Percentiles rank a stretch among this genome's conserved stretches.
Evolutionary conservation across 1,139 yeast species (phyloP).

Genomic region (Taphrina sp.): DNA sequence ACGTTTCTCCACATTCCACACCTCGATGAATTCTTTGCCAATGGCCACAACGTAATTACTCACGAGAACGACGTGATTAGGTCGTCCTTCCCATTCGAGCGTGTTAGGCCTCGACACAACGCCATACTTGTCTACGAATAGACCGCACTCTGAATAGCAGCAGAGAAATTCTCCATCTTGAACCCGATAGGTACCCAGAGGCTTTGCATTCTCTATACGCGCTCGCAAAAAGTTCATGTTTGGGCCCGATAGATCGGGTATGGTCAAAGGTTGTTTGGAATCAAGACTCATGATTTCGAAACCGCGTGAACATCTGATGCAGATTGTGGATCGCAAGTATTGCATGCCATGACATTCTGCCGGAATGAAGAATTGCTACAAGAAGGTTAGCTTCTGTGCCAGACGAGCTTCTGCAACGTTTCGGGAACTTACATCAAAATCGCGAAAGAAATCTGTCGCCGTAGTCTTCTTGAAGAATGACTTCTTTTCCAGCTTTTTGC

Average conservation of each 20-base stretch:
- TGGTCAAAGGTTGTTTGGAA: conserved; percentile 56
- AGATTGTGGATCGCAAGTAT: conserved; percentile 51
- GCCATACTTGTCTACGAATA: conserved; percentile 68
- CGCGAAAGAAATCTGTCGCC: conserved; percentile 45
- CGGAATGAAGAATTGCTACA: conserved; percentile 40
- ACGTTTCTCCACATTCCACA: conserved; percentile 56
- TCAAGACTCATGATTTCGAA: conserved; percentile 66
- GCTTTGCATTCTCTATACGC: conserved; percentile 43
- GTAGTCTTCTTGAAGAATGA: conserved; percentile 6
- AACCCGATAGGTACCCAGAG: conserved; percentile 64
- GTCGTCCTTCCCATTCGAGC: conserved; percentile 62
- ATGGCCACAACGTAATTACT: conserved; percentile 62
- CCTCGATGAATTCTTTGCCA: conserved; percentile 69
- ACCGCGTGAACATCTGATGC: conserved; percentile 67
- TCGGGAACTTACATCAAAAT: conserved; percentile 42
- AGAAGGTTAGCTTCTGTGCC: background rate
- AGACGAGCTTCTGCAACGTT: no score
- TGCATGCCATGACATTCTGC: conserved; percentile 44
- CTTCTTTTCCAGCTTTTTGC: conserved; percentile 25
- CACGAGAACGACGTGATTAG: conserved; percentile 56
- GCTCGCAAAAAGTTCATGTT: conserved; percentile 31
- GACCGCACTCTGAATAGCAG: conserved; percentile 71
- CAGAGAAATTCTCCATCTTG: conserved; percentile 58
- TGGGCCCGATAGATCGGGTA: conserved; percentile 48
- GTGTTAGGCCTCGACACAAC: conserved; percentile 57